Conservation (phyloP, 2,329 filamentous ascomycete species). For the Neonectria ditissima region DNA sequence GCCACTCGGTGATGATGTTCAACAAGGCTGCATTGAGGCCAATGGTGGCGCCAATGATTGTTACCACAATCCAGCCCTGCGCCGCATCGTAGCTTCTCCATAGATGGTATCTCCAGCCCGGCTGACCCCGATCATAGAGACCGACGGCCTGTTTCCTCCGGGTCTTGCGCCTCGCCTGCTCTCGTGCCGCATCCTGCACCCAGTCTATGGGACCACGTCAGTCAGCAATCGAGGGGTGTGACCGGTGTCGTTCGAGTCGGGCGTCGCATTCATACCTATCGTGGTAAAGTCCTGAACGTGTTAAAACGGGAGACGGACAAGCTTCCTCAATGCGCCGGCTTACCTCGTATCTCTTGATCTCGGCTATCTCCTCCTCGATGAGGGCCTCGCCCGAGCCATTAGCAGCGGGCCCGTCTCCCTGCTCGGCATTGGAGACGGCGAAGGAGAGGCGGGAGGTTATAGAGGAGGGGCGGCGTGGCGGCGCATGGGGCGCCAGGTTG, state of each 20-base stretch:
- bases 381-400: slow-evolving; percentile 71
- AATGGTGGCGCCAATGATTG: slow-evolving; percentile 90
- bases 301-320: slow-evolving; percentile 45
- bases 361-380: slow-evolving; percentile 93
- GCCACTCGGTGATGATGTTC: slow-evolving; percentile 97
- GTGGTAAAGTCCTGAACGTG: slow-evolving; percentile 84
- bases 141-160: slow-evolving; percentile 78
- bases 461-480: slow-evolving; percentile 66
- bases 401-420: slow-evolving; percentile 66
- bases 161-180: slow-evolving; percentile 84
- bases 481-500: slow-evolving; percentile 50
- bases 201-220: slow-evolving; percentile 71
- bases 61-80: slow-evolving; percentile 98
- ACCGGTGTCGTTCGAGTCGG: slow-evolving; percentile 25
- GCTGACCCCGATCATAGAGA: slow-evolving; percentile 76
- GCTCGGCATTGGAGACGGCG: slow-evolving; percentile 73
- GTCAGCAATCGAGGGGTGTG: slow-evolving; percentile 47
- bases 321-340: slow-evolving; percentile 26
- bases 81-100: slow-evolving; percentile 93
- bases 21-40: slow-evolving; percentile 92
- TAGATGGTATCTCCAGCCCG: slow-evolving; percentile 83
- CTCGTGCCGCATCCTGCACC: slow-evolving; percentile 96
- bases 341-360: slow-evolving; percentile 97
- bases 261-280: slow-evolving; percentile 68
- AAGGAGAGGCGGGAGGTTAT: slow-evolving; percentile 75